Evolutionary conservation across 257 asterid genomes (phyloP), one percentile per base, ranked within the genome.

Genomic region (Salvia miltiorrhiza): DNA sequence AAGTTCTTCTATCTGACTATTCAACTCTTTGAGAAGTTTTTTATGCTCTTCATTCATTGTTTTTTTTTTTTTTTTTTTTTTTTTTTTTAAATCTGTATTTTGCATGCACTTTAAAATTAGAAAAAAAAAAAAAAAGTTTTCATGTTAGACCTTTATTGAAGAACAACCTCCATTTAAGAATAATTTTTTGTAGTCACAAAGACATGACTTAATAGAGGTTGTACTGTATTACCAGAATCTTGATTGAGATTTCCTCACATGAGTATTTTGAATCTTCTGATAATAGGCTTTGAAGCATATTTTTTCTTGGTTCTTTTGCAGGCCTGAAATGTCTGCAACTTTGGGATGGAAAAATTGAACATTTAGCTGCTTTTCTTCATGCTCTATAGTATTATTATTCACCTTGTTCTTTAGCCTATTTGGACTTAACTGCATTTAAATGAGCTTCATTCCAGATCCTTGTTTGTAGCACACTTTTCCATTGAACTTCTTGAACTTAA

Each of bases 371-470:
- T 20, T 71, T 62, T 48, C 48, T 20, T 35, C 14, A 3, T 26
- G 62, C 16, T 52, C 30, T 9, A 19, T 53, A 17, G 5, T 70
- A 11, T 9, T 35, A 16, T 70, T 16, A 9, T 9, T 44, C 43
- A 24, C 28, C 12, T 19, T 33, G n/a, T 65, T 14, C 45, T 41
- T 23, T 13, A 16, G 68, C 48, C 43, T 32, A 28, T 6, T 52
- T 52, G 58, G 33, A 21, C 30, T 21, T 39, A 63, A 41, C 39
- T 39, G 40, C 44, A 40, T 13, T 52, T 14, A 11, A n/a, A 12
- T 55, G 41, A 44, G 64, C 69, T 55, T 58, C 63, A 39, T 58
- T 66, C 26, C 23, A 9, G 61, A 30, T 56, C 55, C n/a, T 45
- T 14, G 68, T 19, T 14, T 39, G 45, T 57, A 24, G 62, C 33